Evolutionary conservation across 2,329 filamentous ascomycete species (phyloP).

Genomic region (Exophiala alcalophila): DNA sequence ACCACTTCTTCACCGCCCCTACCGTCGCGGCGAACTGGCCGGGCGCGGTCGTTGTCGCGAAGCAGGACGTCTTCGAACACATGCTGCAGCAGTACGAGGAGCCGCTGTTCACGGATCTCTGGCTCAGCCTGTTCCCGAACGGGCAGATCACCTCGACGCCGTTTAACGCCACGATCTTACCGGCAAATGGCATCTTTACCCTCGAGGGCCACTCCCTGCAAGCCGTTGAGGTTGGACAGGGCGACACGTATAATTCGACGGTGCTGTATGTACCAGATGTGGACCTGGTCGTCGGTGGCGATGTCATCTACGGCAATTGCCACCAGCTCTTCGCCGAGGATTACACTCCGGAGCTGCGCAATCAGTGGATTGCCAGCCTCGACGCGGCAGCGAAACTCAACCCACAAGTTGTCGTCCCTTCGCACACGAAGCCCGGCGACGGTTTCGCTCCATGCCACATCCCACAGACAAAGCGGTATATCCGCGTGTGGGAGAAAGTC

Average conservation of each 20-base stretch:
- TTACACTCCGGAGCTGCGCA: slow-evolving; percentile 33
- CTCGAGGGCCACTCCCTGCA: slow-evolving; percentile 27
- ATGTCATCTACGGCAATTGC: slow-evolving; percentile 40
- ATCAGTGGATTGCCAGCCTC: slow-evolving; percentile 36
- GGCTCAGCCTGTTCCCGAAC: slow-evolving; percentile 5
- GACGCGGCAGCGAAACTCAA: slow-evolving; percentile 34
- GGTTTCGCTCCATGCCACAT: slow-evolving; percentile 33
- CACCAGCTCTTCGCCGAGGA: slow-evolving; percentile 39
- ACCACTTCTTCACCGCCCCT: slow-evolving; percentile 41
- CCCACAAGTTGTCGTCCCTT: slow-evolving; percentile 35
- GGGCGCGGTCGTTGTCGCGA: slow-evolving; percentile 23
- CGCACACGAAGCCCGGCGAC: slow-evolving; percentile 33
- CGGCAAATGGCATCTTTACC: slow-evolving; percentile 7
- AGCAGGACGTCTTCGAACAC: slow-evolving; percentile 22
- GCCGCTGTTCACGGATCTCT: background rate
- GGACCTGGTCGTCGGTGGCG: slow-evolving; percentile 38
- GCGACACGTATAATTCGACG: slow-evolving; percentile 36
- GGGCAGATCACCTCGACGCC: slow-evolving; percentile 2
- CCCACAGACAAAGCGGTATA: slow-evolving; percentile 32
- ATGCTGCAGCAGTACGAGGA: slow-evolving; percentile 21
- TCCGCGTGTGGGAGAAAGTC: slow-evolving; percentile 22
- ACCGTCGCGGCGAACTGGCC: slow-evolving; percentile 35
- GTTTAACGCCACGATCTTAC: slow-evolving; percentile 1
- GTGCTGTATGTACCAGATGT: slow-evolving; percentile 39
- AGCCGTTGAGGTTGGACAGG: slow-evolving; percentile 31